These are phyloP conservation scores for Candida methanosorbosa DNA, from an alignment of 805 yeast genomes.

Conservation along the genomic window DNA sequence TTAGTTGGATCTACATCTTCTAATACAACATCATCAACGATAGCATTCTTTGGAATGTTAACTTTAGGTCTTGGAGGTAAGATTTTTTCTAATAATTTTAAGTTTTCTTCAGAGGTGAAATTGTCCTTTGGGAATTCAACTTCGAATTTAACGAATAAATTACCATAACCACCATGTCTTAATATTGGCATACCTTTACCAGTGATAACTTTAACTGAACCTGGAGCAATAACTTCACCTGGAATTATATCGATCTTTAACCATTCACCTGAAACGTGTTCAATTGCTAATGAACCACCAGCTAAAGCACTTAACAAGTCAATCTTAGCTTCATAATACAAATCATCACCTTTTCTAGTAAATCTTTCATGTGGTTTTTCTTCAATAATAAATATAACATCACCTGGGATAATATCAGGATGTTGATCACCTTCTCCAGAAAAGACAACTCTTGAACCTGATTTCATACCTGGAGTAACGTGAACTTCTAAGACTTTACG, in stretches of 20 bases:
- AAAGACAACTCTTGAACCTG: conserved; percentile 86
- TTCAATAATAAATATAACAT: conserved; percentile 84
- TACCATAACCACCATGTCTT: conserved; percentile 83
- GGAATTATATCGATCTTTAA: conserved; percentile 75
- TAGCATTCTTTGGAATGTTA: conserved; percentile 60
- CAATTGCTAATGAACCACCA: conserved; percentile 84
- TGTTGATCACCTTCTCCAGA: conserved; percentile 97
- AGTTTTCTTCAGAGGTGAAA: conserved; percentile 67
- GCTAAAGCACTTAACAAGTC: conserved; percentile 93
- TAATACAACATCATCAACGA: conserved; percentile 56
- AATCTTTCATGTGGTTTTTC: conserved; percentile 82
- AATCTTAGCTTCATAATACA: conserved; percentile 75
- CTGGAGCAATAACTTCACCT: conserved; percentile 91
- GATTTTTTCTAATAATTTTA: conserved; percentile 62
- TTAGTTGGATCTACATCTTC: conserved; percentile 20
- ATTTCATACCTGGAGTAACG: conserved; percentile 94
- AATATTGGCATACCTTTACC: conserved; percentile 97
- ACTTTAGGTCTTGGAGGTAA: conserved; percentile 69
- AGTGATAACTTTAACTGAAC: conserved; percentile 68
- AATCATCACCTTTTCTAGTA: conserved; percentile 84
- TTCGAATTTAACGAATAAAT: conserved; percentile 76
- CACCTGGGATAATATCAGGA: conserved; percentile 93
- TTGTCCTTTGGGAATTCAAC: conserved; percentile 78
- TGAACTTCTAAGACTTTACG: conserved; percentile 91
- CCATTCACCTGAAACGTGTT: conserved; percentile 90